Evolutionary conservation across 208 protist genomes (phyloP), one percentile per base, ranked within the genome.

Genomic region (Acanthamoeba triangularis): DNA sequence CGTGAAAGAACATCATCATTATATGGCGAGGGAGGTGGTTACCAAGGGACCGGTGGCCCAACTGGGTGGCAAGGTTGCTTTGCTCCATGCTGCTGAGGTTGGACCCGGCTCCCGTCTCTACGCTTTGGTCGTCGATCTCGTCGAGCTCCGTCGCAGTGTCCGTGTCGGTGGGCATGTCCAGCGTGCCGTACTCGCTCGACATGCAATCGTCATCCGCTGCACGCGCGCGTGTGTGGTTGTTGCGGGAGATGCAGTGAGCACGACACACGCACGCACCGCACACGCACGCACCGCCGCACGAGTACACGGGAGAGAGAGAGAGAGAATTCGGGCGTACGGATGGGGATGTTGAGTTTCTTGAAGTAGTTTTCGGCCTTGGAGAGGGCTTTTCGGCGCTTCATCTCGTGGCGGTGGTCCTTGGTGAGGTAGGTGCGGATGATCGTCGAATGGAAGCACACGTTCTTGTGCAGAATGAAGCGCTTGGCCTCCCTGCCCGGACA

Each of bases 361-460:
- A 82, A 82, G 37, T 82, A 82, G 74, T 82, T 82, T 37, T 82
- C 74, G 10, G 74, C 74, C 74, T 82, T 82, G 74, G 74, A 82
- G 74, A 82, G 74, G 16, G 74, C 74, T 82, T 52, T 82, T n/a
- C 74, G 74, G 37, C 74, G 74, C 37, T 82, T 82, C 74, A 82
- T 82, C 74, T 82, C 37, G 41, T 82, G 74, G 20, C 74, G 74
- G 37, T 82, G 74, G 41, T 82, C 74, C 8, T 82, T 82, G 74
- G 74, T 82, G 35, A 82, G 74, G 74, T 82, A 82, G 35, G 74
- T 82, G 6, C 74, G n/a, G 41, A 82, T 82, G 20, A 82, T 25
- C 16, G 74, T 82, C 41, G 74, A 82, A 25, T 82, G 74, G 41
- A 82, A 82, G 37, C 74, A 82, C 23, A 82, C 74, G 41, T 82